Conservation (phyloP, 192 early-diverging fungal genomes). For the Fimicolochytrium jonesii region DNA sequence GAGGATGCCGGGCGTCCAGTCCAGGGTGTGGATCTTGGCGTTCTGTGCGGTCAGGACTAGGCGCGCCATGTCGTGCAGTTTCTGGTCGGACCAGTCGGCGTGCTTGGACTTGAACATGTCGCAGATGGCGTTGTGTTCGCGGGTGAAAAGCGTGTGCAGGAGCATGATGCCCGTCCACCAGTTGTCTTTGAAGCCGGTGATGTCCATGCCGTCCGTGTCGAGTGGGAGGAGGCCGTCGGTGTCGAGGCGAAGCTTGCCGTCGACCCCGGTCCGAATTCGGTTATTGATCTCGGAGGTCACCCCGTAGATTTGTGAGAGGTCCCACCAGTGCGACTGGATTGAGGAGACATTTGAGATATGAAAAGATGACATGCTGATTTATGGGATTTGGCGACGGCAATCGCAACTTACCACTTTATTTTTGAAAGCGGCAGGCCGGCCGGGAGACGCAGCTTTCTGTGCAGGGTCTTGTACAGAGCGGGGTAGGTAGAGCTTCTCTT, state of each 20-base stretch:
- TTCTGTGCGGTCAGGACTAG: constrained; percentile 26
- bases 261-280: constrained; percentile 14
- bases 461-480: constrained; percentile 11
- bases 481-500: background rate
- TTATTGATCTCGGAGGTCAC: background rate
- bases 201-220: constrained; percentile 18
- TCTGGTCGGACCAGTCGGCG: constrained; percentile 31
- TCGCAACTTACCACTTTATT: constrained; percentile 17
- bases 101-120: constrained; percentile 21
- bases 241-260: constrained; percentile 20
- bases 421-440: background rate
- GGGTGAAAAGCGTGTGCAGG: constrained; percentile 27
- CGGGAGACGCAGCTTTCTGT: constrained; percentile 3
- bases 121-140: constrained; percentile 35
- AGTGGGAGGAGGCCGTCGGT: constrained; percentile 9
- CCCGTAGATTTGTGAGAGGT: constrained; percentile 31
- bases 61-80: constrained; percentile 27
- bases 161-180: constrained; percentile 29
- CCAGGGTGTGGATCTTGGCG: constrained; percentile 37
- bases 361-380: too few species aligned
- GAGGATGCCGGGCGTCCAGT: constrained; percentile 35
- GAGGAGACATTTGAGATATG: too few species aligned
- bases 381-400: too few species aligned
- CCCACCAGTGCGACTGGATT: constrained; percentile 40
- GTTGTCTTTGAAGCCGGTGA: constrained; percentile 30